Conservation (phyloP, 2,329 filamentous ascomycete species). For the Colletotrichum sublineola region DNA sequence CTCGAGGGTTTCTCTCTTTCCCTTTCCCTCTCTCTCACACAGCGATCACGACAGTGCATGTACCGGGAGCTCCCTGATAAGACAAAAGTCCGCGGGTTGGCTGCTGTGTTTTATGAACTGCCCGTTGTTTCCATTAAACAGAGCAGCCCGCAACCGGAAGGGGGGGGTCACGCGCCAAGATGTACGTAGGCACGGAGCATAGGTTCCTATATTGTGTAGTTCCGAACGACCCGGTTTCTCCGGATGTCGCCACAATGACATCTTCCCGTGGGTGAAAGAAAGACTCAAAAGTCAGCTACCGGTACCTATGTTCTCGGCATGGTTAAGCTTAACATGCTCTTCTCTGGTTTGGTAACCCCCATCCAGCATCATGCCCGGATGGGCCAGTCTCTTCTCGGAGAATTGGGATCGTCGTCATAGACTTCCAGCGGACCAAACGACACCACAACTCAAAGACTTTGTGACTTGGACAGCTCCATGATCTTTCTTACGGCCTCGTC, state of each 20-base stretch:
- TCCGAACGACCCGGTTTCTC: not conserved
- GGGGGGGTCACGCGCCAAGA: not conserved
- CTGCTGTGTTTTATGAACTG: not conserved
- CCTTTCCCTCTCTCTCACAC: too few relatives aligned
- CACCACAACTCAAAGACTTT: too few relatives aligned
- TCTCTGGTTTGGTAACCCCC: not conserved
- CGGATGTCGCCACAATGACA: slow-evolving; percentile 5
- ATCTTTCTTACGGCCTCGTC: slow-evolving; percentile 66
- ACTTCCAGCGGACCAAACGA: not conserved
- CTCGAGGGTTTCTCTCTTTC: too few relatives aligned
- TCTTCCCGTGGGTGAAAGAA: not conserved
- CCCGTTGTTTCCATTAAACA: not conserved
- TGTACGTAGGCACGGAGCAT: not conserved
- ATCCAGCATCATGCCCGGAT: slow-evolving; percentile 9
- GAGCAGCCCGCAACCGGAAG: too few relatives aligned
- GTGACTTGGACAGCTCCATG: slow-evolving; percentile 23
- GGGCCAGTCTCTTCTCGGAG: not conserved
- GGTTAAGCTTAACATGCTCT: slow-evolving; percentile 10
- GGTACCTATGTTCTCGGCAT: not conserved
- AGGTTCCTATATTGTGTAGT: not conserved
- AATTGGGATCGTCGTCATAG: not conserved
- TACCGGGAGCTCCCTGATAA: too few relatives aligned
- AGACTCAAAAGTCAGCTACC: not conserved
- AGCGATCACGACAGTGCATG: too few relatives aligned
- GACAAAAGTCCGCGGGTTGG: not conserved